Evolutionary conservation across 352 stramenopile species (phyloP).

Genomic region (Nothophytophthora sp.): DNA sequence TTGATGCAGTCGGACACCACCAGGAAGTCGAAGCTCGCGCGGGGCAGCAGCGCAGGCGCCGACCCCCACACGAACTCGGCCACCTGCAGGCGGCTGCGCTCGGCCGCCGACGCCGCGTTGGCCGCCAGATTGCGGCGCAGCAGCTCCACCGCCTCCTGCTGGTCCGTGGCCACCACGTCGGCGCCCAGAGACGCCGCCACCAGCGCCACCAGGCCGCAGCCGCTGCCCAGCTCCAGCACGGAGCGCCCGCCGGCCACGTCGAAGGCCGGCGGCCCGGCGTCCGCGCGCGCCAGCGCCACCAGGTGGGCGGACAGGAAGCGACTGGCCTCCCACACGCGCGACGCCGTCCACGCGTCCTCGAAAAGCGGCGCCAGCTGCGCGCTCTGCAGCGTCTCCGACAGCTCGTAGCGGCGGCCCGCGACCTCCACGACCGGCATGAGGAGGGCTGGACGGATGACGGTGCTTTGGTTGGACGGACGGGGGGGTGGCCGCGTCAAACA

Average conservation of each 20-base stretch:
- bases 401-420: slow-evolving; percentile 43
- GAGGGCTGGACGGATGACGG: neutral
- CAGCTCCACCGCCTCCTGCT: slow-evolving; percentile 66
- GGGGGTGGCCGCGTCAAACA: no score
- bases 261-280: slow-evolving; percentile 14
- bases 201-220: slow-evolving; percentile 74
- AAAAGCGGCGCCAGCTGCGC: slow-evolving; percentile 81
- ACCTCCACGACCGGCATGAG: slow-evolving; percentile 40
- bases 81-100: slow-evolving; percentile 40
- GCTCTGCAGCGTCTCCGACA: slow-evolving; percentile 79
- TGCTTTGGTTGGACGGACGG: no score
- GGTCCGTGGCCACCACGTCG: slow-evolving; percentile 73
- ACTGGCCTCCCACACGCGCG: slow-evolving; percentile 72
- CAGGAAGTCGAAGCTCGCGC: slow-evolving; percentile 52
- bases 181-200: slow-evolving; percentile 65
- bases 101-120: slow-evolving; percentile 44
- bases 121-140: slow-evolving; percentile 54
- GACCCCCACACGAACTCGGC: slow-evolving; percentile 71
- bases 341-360: slow-evolving; percentile 80
- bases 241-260: slow-evolving; percentile 18
- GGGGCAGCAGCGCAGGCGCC: slow-evolving; percentile 19
- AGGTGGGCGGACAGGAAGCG: slow-evolving; percentile 68
- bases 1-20: slow-evolving; percentile 88
- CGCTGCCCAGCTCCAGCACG: slow-evolving; percentile 81
- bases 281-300: slow-evolving; percentile 31